A percentile compares a stretch with the other conserved stretches of the same genome.
These are phyloP conservation scores for Pichia paraexigua DNA, from an alignment of 805 yeast species.

Conservation along the genomic window DNA sequence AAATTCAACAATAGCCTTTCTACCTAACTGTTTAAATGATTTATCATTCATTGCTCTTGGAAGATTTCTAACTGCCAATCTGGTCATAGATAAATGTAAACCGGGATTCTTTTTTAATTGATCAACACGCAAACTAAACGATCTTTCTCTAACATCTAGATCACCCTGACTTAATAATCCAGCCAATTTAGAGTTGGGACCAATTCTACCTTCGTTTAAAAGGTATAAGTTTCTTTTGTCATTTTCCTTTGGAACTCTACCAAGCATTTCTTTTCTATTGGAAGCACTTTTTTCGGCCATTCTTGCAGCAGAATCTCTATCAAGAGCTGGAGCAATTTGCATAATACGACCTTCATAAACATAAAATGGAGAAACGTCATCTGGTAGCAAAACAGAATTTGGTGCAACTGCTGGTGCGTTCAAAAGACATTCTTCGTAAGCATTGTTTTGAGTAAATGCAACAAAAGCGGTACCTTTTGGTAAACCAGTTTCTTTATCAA, in stretches of 20 bases:
- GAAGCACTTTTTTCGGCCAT: conserved; percentile 67
- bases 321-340: conserved; percentile 78
- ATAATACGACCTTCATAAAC: conserved; percentile 90
- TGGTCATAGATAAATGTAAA: conserved; percentile 85
- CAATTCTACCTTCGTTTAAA: conserved; percentile 89
- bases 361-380: conserved; percentile 82
- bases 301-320: conserved; percentile 69
- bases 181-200: conserved; percentile 73
- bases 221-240: conserved; percentile 82
- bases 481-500: conserved; percentile 75
- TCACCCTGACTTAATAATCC: conserved; percentile 60
- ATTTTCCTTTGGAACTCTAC: conserved; percentile 69
- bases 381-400: conserved; percentile 70
- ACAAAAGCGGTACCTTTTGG: conserved; percentile 96
- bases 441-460: conserved; percentile 59
- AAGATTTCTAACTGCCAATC: conserved; percentile 88
- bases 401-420: conserved; percentile 67
- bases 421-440: conserved; percentile 59
- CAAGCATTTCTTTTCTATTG: conserved; percentile 67
- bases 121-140: conserved; percentile 76
- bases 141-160: conserved; percentile 79
- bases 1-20: conserved; percentile 90
- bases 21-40: conserved; percentile 82
- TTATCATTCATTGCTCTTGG: conserved; percentile 90
- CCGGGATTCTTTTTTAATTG: conserved; percentile 88